Conservation (phyloP, 2,329 filamentous ascomycete genomes). For the Neonectria faginata region DNA sequence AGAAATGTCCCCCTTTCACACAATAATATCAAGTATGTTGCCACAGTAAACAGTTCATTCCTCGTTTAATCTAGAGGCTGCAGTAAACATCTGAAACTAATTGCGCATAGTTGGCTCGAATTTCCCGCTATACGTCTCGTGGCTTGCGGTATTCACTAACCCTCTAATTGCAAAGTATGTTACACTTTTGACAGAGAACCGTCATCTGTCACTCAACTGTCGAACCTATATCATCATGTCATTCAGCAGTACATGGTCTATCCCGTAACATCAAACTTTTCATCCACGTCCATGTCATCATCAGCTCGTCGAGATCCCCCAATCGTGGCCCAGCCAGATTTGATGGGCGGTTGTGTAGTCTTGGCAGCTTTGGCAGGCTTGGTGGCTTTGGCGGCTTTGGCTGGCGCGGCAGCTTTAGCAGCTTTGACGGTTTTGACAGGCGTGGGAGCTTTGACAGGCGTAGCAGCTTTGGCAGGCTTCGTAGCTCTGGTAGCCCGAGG, state of each 20-base stretch:
- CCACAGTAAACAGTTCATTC: not conserved
- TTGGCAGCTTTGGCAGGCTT: conserved; percentile 6
- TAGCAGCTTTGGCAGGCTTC: conserved; percentile 6
- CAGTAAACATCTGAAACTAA: not conserved
- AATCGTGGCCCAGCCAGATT: conserved; percentile 49
- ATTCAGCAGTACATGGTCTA: conserved; percentile 9
- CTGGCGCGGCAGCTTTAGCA: conserved; percentile 3
- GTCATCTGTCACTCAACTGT: not conserved
- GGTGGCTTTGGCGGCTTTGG: conserved; percentile 1
- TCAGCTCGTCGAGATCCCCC: conserved; percentile 39
- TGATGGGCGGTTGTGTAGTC: conserved; percentile 37
- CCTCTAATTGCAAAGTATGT: not conserved
- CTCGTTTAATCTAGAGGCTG: not conserved
- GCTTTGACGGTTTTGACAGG: not conserved
- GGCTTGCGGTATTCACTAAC: not conserved
- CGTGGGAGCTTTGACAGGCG: conserved; percentile 10
- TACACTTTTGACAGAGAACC: not conserved
- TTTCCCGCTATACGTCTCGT: not conserved
- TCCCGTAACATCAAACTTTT: conserved; percentile 50
- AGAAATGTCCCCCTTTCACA: not conserved
- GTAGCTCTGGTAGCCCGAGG: conserved; percentile 1
- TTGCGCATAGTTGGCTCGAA: not conserved
- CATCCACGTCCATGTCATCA: conserved; percentile 49
- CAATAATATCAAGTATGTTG: not conserved
- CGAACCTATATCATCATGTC: conserved; percentile 27